These are phyloP conservation scores for Acephala macrosclerotiorum DNA, from an alignment of 2,329 filamentous ascomycete genomes.

Conservation along the genomic window DNA sequence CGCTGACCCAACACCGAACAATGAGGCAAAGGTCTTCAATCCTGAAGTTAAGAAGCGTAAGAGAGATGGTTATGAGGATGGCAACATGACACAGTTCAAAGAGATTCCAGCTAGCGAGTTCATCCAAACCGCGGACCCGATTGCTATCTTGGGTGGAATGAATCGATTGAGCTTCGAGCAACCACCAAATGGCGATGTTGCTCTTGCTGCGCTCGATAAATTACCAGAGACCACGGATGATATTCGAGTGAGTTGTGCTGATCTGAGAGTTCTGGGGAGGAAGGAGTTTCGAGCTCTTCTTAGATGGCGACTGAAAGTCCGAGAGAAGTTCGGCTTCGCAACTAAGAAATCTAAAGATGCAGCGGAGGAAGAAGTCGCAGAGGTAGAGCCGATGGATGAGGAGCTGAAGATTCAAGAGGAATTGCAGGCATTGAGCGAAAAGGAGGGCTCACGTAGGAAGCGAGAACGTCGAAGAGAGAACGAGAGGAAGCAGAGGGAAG, in stretches of 20 bases:
- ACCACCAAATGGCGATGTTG: constrained; percentile 81
- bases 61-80: constrained; percentile 96
- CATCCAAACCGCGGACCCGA: constrained; percentile 91
- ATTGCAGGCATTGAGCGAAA: constrained; percentile 81
- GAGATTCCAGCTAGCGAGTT: constrained; percentile 90
- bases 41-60: constrained; percentile 97
- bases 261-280: constrained; percentile 88
- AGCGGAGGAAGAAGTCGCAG: constrained; percentile 72
- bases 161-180: constrained; percentile 88
- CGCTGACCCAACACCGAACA: constrained; percentile 85
- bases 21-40: constrained; percentile 98
- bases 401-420: constrained; percentile 91
- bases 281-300: constrained; percentile 94
- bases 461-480: constrained; percentile 88
- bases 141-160: constrained; percentile 85
- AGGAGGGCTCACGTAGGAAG: constrained; percentile 78
- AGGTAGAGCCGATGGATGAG: constrained; percentile 91
- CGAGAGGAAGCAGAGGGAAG: constrained; percentile 92
- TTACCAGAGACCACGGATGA: constrained; percentile 87
- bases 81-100: constrained; percentile 91
- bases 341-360: constrained; percentile 64
- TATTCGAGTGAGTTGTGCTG: constrained; percentile 78
- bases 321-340: constrained; percentile 88
- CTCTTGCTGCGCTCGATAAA: constrained; percentile 83
- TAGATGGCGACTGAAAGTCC: constrained; percentile 86